Evolutionary conservation across 1,284 basidiomycete genomes (phyloP).

Genomic region (Papiliotrema terrestris): DNA sequence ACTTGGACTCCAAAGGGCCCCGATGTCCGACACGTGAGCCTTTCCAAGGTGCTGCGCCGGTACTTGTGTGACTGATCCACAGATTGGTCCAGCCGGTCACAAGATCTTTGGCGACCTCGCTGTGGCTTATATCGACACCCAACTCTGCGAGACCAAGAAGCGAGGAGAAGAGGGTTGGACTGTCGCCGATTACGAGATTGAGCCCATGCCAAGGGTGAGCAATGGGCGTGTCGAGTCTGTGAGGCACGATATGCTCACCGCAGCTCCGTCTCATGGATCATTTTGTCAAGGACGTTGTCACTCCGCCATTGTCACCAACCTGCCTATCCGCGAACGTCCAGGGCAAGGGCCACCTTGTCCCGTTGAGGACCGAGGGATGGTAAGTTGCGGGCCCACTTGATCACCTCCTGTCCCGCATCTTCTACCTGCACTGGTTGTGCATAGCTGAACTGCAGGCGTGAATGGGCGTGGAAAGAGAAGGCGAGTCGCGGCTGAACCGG

Average conservation of each 20-base stretch:
- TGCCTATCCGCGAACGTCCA: conserved; percentile 33
- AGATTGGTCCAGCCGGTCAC: conserved; percentile 25
- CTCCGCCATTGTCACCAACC: not conserved
- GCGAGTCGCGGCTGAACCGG: conserved; percentile 1
- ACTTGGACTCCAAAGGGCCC: conserved; percentile 13
- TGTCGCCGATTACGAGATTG: conserved; percentile 17
- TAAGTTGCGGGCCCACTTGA: conserved; percentile 9
- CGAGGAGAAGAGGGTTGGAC: conserved; percentile 13
- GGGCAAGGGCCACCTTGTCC: conserved; percentile 24
- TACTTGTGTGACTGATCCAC: no score
- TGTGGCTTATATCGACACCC: conserved; percentile 37
- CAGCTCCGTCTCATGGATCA: no score
- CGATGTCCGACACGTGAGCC: conserved; percentile 37
- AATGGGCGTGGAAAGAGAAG: conserved; percentile 41
- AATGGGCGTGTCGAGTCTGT: conserved; percentile 15
- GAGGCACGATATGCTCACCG: no score
- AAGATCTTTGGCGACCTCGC: conserved; percentile 30
- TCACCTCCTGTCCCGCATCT: not conserved
- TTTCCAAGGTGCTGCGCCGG: no score
- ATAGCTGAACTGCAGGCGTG: conserved; percentile 16
- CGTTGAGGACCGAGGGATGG: conserved; percentile 33
- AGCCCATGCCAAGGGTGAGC: conserved; percentile 29
- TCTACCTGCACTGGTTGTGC: not conserved
- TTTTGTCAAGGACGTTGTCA: no score
- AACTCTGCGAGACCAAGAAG: conserved; percentile 40